Conservation (phyloP, 768 basidiomycete genomes). For the Lyophyllum decastes region DNA sequence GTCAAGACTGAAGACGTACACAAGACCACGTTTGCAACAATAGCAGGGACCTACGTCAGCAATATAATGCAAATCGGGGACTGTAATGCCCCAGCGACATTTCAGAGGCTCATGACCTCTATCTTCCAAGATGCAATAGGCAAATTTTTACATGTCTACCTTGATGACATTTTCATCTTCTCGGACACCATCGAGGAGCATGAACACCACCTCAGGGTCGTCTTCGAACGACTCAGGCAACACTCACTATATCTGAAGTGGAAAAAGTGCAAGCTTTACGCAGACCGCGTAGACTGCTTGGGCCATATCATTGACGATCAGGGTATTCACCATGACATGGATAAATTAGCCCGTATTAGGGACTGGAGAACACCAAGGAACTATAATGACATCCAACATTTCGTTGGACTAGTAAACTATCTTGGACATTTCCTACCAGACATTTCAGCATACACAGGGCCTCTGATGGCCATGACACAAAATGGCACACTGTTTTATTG, state of each 20-base stretch:
- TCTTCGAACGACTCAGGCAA: neutral
- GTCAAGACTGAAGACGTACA: neutral
- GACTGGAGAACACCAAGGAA: neutral
- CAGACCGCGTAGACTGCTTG: neutral
- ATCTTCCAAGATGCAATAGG: slow-evolving; percentile 2
- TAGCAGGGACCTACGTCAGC: neutral
- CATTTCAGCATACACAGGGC: neutral
- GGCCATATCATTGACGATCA: slow-evolving; percentile 2
- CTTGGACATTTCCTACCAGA: neutral
- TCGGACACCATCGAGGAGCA: neutral
- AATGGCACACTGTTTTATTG: neutral
- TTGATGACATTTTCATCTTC: slow-evolving; percentile 3
- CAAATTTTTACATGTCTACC: slow-evolving; percentile 1
- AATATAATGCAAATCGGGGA: neutral
- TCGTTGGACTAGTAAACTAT: neutral
- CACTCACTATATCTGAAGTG: neutral
- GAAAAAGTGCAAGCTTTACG: slow-evolving; percentile 1
- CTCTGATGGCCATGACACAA: neutral
- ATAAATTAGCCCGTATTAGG: neutral
- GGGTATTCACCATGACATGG: neutral
- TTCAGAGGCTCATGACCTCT: slow-evolving; percentile 2
- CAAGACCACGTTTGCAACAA: neutral
- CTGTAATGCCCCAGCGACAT: neutral
- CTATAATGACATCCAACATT: neutral
- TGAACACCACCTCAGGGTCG: neutral